These are phyloP conservation scores for Talaromyces sp. DNA, from an alignment of 2,329 filamentous ascomycete species.

Conservation along the genomic window DNA sequence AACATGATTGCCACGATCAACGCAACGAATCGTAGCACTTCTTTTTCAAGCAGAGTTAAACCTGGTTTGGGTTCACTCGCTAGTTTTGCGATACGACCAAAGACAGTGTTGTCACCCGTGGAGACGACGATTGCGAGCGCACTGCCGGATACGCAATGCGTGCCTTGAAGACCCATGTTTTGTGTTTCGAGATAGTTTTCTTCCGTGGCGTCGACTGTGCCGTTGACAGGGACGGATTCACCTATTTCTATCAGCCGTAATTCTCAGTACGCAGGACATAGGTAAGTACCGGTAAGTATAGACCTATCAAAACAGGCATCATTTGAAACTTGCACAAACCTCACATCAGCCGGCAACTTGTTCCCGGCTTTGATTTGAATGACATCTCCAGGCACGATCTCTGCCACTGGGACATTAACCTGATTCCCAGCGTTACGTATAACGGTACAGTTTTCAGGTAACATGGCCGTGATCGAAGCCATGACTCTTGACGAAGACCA, in stretches of 20 bases:
- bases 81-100: conserved; percentile 70
- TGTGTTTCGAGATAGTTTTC: conserved; percentile 73
- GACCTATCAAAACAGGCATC: conserved; percentile 71
- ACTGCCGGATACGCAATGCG: conserved; percentile 68
- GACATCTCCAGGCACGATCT: conserved; percentile 70
- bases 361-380: conserved; percentile 67
- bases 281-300: conserved; percentile 54
- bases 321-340: conserved; percentile 64
- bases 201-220: conserved; percentile 63
- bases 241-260: conserved; percentile 37
- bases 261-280: not conserved
- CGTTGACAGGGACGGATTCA: conserved; percentile 63
- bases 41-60: conserved; percentile 67
- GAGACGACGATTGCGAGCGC: conserved; percentile 66
- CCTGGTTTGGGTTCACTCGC: conserved; percentile 66
- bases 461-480: conserved; percentile 74
- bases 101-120: conserved; percentile 70
- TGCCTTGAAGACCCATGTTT: conserved; percentile 74
- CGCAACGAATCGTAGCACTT: conserved; percentile 64
- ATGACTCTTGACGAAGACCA: conserved; percentile 75
- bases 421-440: conserved; percentile 56
- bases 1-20: conserved; percentile 23
- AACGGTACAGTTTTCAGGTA: conserved; percentile 68
- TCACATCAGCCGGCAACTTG: conserved; percentile 70
- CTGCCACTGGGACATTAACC: conserved; percentile 49